Percentiles rank a stretch among this genome's conserved stretches.
Conservation (phyloP, 352 stramenopile genomes). For the Phytophthora megakarya region DNA sequence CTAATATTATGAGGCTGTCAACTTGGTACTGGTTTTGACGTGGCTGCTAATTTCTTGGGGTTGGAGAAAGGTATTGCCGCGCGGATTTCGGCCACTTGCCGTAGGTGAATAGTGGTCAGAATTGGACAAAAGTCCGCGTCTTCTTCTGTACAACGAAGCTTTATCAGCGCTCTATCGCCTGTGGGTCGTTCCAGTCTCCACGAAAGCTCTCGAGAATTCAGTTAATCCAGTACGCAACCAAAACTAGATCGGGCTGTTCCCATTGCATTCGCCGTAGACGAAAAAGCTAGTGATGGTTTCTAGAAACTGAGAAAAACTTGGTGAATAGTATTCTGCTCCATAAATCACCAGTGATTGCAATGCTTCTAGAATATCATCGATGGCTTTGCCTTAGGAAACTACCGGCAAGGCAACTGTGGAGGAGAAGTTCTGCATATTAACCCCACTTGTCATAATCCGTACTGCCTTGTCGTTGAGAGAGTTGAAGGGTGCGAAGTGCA, state of each 20-base stretch:
- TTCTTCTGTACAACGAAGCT: neutral
- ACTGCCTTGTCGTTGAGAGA: slow-evolving; percentile 3
- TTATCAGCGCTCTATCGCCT: neutral
- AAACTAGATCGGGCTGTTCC: neutral
- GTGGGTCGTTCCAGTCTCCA: neutral
- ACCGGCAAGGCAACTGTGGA: neutral
- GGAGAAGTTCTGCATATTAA: slow-evolving; percentile 19
- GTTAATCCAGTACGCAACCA: slow-evolving; percentile 8
- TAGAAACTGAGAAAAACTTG: neutral
- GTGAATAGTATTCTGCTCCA: neutral
- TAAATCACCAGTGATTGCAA: neutral
- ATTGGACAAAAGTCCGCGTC: slow-evolving; percentile 2
- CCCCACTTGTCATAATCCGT: too few relatives aligned
- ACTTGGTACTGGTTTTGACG: neutral
- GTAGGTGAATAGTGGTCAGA: neutral
- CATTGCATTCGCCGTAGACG: neutral
- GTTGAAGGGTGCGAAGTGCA: slow-evolving; percentile 7
- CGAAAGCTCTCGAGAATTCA: slow-evolving; percentile 1
- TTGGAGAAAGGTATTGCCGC: neutral
- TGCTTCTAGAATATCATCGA: too few relatives aligned
- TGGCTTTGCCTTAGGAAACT: neutral
- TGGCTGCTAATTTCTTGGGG: neutral
- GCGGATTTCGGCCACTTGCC: neutral
- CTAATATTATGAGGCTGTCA: neutral
- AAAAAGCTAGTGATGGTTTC: neutral